Base-by-base conservation (phyloP, 1,284 basidiomycete genomes). In the Microbotryum violaceum region DNA sequence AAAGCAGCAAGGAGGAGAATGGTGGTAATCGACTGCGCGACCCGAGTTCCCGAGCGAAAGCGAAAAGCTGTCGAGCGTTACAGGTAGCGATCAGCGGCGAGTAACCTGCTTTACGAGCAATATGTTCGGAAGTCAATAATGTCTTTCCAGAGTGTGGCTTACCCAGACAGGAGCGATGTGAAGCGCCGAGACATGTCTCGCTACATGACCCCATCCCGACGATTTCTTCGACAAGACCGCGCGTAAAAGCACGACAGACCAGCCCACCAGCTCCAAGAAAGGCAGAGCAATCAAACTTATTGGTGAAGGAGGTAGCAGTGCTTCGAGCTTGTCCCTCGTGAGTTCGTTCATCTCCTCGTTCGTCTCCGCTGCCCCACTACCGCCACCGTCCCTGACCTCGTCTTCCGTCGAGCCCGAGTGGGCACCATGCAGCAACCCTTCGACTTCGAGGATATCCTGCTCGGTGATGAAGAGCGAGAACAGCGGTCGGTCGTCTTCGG, bases 1-100 rank as follows among this genome's bases (percentile, higher is more conserved):
- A 83, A 4, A 85, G 75, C 0, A 74, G 62, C 65, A 85, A 79
- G n/a, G 85, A 73, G 65, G 82, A 81, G 66, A 74, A 79, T 6
- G 82, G 81, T 0, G 80, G 77, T 12, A 51, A 27, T 21, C 56
- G 56, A 33, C 56, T 58, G 12, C 21, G n/a, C 18, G 21, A 42
- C 0, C 27, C 16, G 4, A 18, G 5, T 12, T 51, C 56, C 12
- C 42, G n/a, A 23, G 25, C 9, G 48, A 58, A 49, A 3, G 37
- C 49, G 48, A 45, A 44, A 3, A 51, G 20, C 56, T 58, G 49
- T 18, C 25, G 18, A 33, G 29, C 16, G 21, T 12, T 56, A 20
- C 21, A 31, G 8, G 10, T 12, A n/a, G 1, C 14, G 14, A 18
- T 23, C 27, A 25, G 33, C n/a, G 27, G 25, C 55, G 48, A 45